These are phyloP conservation scores for Tulasnella calospora DNA, from an alignment of 768 basidiomycete genomes.

Conservation along the genomic window DNA sequence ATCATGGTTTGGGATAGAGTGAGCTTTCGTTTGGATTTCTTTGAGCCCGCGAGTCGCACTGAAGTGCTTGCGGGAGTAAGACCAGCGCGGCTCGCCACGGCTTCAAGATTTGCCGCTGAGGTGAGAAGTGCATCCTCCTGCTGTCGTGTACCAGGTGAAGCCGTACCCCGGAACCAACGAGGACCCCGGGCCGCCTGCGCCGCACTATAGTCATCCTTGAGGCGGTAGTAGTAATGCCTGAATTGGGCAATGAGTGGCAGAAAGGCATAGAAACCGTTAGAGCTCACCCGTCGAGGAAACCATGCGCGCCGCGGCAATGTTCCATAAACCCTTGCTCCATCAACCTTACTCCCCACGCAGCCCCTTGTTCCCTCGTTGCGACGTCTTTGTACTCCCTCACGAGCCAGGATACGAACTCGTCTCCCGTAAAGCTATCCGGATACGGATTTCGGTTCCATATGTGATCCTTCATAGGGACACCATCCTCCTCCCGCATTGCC, in stretches of 20 bases:
- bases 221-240: constrained; percentile 84
- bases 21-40: constrained; percentile 52
- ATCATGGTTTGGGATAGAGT: constrained; percentile 86
- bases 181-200: constrained; percentile 59
- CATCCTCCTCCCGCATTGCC: constrained; percentile 80
- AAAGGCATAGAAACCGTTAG: neutral
- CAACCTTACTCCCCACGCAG: constrained; percentile 71
- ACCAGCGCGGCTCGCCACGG: constrained; percentile 17
- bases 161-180: constrained; percentile 57
- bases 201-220: constrained; percentile 71
- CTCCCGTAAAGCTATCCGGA: constrained; percentile 80
- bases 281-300: constrained; percentile 77
- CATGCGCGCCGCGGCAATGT: constrained; percentile 72
- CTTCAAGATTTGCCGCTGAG: neutral
- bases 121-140: constrained; percentile 17
- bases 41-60: constrained; percentile 26
- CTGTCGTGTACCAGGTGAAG: neutral
- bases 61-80: constrained; percentile 22
- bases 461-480: constrained; percentile 75
- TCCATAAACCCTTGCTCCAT: constrained; percentile 80
- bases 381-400: constrained; percentile 88
- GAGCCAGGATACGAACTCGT: constrained; percentile 86
- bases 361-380: constrained; percentile 70
- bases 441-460: constrained; percentile 75
- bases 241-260: neutral